Evolutionary conservation across 2,329 filamentous ascomycete species (phyloP).

Genomic region (Nemania diffusa): DNA sequence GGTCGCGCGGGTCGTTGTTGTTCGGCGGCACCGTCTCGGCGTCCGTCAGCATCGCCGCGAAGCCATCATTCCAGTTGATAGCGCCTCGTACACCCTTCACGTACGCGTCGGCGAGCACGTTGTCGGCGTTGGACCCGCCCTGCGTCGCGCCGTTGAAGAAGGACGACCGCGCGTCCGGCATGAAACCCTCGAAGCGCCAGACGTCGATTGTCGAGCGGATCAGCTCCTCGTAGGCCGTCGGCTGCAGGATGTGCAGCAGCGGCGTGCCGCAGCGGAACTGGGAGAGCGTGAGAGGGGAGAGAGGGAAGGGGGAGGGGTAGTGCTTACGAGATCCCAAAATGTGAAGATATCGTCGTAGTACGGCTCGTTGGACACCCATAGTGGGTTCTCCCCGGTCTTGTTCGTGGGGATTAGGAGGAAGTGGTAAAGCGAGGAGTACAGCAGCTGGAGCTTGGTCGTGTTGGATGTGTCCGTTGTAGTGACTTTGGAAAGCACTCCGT

Average conservation of each 20-base stretch:
- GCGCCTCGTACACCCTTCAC: conserved; percentile 72
- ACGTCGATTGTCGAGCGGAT: conserved; percentile 75
- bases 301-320: conserved; percentile 27
- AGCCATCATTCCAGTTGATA: conserved; percentile 72
- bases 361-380: conserved; percentile 71
- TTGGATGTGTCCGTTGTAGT: conserved; percentile 66
- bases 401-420: conserved; percentile 77
- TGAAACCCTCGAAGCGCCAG: conserved; percentile 71
- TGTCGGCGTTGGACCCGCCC: conserved; percentile 76
- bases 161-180: conserved; percentile 73
- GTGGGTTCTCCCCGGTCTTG: conserved; percentile 75
- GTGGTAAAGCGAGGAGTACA: conserved; percentile 77
- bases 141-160: conserved; percentile 77
- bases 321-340: conserved; percentile 65
- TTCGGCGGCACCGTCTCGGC: conserved; percentile 71
- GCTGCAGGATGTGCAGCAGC: conserved; percentile 73
- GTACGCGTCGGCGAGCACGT: conserved; percentile 77
- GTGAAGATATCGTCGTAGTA: conserved; percentile 80
- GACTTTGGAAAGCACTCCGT: conserved; percentile 70
- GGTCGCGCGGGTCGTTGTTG: conserved; percentile 66
- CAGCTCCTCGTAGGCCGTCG: conserved; percentile 70
- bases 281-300: conserved; percentile 36
- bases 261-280: conserved; percentile 72
- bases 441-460: conserved; percentile 63
- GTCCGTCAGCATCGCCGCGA: conserved; percentile 72